Conservation (phyloP, 805 yeast species). For the Blastobotrys chiropterorum region DNA sequence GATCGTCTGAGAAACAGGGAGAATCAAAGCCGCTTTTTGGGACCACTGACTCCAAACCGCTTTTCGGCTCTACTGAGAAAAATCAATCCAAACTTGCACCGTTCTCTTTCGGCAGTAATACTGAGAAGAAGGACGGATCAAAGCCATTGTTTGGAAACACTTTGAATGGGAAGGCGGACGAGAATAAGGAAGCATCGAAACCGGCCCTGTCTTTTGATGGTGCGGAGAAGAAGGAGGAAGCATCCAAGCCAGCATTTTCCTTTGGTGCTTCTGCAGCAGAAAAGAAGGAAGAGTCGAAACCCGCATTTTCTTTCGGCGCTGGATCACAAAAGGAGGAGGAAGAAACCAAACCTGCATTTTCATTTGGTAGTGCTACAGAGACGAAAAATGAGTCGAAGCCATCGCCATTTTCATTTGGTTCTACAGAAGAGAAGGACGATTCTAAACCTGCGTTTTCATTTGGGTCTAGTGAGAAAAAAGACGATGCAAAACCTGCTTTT, state of each 20-base stretch:
- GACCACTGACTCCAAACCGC: too few species aligned
- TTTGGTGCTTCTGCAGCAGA: slow-evolving; percentile 11
- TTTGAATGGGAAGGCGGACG: too few species aligned
- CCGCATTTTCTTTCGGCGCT: slow-evolving; percentile 13
- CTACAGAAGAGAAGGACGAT: neutral
- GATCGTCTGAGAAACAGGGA: slow-evolving; percentile 1
- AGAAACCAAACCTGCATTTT: slow-evolving; percentile 13
- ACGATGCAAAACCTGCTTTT: slow-evolving; percentile 10
- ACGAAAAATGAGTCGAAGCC: neutral
- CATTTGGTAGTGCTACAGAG: slow-evolving; percentile 5
- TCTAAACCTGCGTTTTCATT: slow-evolving; percentile 3
- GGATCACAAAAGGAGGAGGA: neutral
- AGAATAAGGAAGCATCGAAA: too few species aligned
- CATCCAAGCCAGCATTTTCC: slow-evolving; percentile 8
- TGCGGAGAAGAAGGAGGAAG: slow-evolving; percentile 2
- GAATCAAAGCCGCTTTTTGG: neutral
- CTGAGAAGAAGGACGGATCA: neutral
- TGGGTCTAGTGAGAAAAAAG: neutral
- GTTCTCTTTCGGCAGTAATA: slow-evolving; percentile 8
- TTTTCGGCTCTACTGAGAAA: too few species aligned
- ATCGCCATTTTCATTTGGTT: slow-evolving; percentile 9
- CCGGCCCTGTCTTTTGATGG: too few species aligned
- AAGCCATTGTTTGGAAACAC: too few species aligned
- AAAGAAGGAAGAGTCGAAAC: slow-evolving; percentile 6
- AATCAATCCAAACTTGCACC: neutral